Evolutionary conservation across 225 moss, liverwort and hornwort genomes (phyloP), one percentile per base, ranked within the genome.

Genomic region (Takakia lepidozioides): DNA sequence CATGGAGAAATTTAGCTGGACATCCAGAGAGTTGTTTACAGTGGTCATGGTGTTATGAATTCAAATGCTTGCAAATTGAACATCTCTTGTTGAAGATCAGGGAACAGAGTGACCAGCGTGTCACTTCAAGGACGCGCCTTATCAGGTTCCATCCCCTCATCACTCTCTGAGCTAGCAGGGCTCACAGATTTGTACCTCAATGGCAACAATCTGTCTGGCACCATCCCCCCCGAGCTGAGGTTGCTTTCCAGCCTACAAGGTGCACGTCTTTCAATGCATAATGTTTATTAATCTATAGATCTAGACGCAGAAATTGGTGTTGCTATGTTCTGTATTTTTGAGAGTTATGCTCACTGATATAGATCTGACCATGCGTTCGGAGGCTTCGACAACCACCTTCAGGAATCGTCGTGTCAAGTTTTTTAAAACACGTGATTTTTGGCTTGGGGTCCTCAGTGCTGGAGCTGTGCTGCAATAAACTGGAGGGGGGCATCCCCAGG

Each of bases 121-220:
- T 78, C 78, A 15, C 44, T 72, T 14, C 72, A 62, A 59, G 65
- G 68, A 17, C 64, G 72, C 38, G 53, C 60, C 10, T 40, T 78
- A 55, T 42, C 72, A 27, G 78, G 72, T 26, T 78, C 57, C 51
- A 62, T 72, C 34, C 78, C 78, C 4, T 64, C 58, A 4, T 68
- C 64, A 47, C 55, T 78, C 28, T 60, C 76, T 49, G 56, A 56
- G 46, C 50, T 77, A 67, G 7, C 40, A 23, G 45, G 53, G 23
- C 64, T 77, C 44, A 72, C 68, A 39, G 61, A 72, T 19, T 27
- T 77, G 64, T 77, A 77, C 54, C 68, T 77, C 3, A 77, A 72
- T 57, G 56, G 56, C 60, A 77, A 77, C 52, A 63, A 53, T 21
- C 64, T 77, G 52, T 64, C 76, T 6, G 58, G 71, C 43, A 46